phyloP scores from a whole-genome alignment of 495 filamentous ascomycete genomes.

The Trichoderma reesei region DNA sequence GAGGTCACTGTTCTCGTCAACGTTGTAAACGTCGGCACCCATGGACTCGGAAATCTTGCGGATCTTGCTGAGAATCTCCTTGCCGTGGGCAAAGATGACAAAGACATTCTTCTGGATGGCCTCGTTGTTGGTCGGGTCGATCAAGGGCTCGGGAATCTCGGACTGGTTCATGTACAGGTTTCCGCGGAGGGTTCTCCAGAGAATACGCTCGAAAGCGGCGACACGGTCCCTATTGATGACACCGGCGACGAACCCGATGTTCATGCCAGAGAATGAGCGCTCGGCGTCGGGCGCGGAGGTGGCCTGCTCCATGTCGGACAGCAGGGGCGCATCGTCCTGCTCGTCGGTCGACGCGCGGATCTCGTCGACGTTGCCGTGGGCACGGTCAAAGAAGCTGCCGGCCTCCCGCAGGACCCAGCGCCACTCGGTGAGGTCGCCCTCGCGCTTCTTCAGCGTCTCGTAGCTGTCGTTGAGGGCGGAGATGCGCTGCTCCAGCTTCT shows the following conservation, averaged over 20 bases:
- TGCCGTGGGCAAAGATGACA: slow-evolving; percentile 97
- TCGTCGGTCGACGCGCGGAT: slow-evolving; percentile 86
- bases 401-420: slow-evolving; percentile 93
- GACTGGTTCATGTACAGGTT: slow-evolving; percentile 99
- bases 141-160: slow-evolving; percentile 89
- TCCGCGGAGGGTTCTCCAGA: slow-evolving; percentile 92
- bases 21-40: slow-evolving; percentile 86
- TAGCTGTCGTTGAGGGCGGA: slow-evolving; percentile 92
- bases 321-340: slow-evolving; percentile 63
- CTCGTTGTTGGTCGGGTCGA: slow-evolving; percentile 88
- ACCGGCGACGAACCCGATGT: slow-evolving; percentile 99
- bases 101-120: slow-evolving; percentile 94
- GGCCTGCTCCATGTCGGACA: slow-evolving; percentile 81
- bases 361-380: slow-evolving; percentile 91
- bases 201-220: slow-evolving; percentile 88
- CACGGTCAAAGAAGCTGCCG: slow-evolving; percentile 92
- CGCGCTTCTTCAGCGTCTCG: slow-evolving; percentile 93
- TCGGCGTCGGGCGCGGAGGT: slow-evolving; percentile 64
- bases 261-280: slow-evolving; percentile 88
- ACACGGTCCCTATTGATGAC: slow-evolving; percentile 91
- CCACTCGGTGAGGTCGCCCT: slow-evolving; percentile 96
- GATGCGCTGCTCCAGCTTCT: slow-evolving; percentile 85
- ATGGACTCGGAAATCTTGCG: slow-evolving; percentile 97
- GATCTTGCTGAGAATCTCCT: slow-evolving; percentile 96
- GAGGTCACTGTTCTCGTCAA: slow-evolving; percentile 93